Base-by-base conservation (phyloP, 768 basidiomycete species). In the Pisolithus sp. region DNA sequence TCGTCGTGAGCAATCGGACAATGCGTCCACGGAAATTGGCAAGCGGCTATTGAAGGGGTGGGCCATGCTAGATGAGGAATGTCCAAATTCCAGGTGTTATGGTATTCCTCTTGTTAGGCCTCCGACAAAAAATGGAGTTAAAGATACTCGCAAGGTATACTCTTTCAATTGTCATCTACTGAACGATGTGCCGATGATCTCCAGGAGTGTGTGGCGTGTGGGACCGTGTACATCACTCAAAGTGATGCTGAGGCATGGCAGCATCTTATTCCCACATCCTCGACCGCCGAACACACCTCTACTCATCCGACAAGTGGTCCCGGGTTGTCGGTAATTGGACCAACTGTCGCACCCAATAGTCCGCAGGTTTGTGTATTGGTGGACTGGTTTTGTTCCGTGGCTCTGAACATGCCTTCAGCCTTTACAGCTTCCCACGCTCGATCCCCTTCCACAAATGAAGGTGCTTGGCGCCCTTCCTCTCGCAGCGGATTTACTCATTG, bases 51-150 rank as follows among this genome's bases (percentile, higher is more conserved):
- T 93, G 43, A 82, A 81, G 59, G 91, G 87, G 38, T 93, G 89
- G 88, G 82, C 91, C 0, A 89, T 93, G 86, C 74, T 93, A n/a
- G 88, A 77, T 21, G 89, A 93, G 36, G 89, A 91, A 68, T 93
- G 92, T 61, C 80, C 81, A 0, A 85, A 80, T 58, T 57, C 63
- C 4, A 64, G 69, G 21, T 93, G 92, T 62, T 85, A 81, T 66
- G 89, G 89, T 12, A 73, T 92, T 6, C 92, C 91, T n/a, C 79
- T 93, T 13, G 85, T 93, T 53, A 74, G 89, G 46, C 85, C 85
- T 37, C 87, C 89, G 18, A 86, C 79, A 63, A 57, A 72, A 15
- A 78, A 79, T 5, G 75, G 75, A 17, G 78, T 74, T 53, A 80
- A 79, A 58, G 79, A 86, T 68, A 81, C 81, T 18, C 73, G 77